These are phyloP conservation scores for Nicotiana undulata DNA, from an alignment of 257 asterid species.

Conservation along the genomic window DNA sequence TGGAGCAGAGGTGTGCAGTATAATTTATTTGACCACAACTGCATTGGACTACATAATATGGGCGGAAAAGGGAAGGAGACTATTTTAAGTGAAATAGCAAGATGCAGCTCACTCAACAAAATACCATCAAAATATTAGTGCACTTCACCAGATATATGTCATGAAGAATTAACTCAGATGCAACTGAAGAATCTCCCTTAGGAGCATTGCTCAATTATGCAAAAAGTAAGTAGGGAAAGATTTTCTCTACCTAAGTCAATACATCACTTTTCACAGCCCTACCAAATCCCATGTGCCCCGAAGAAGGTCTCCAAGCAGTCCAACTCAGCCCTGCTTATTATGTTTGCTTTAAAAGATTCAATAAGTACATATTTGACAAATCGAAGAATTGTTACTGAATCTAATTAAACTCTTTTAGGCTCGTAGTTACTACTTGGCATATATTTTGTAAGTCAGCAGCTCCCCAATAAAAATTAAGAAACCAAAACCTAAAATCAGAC, in stretches of 20 bases:
- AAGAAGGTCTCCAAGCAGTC: neutral
- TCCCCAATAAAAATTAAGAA: neutral
- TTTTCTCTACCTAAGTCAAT: neutral
- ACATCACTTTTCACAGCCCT: neutral
- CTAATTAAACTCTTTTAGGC: neutral
- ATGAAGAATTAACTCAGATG: neutral
- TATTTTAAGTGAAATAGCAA: neutral
- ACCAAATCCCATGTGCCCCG: neutral
- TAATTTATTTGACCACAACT: neutral
- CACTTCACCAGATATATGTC: neutral
- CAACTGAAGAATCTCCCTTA: neutral
- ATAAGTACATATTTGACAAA: neutral
- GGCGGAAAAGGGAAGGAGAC: neutral
- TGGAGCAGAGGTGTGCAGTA: neutral
- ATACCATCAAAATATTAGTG: neutral
- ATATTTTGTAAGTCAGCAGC: neutral
- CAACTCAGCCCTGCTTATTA: neutral
- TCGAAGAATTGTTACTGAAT: neutral
- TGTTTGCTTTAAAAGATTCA: neutral
- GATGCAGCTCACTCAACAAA: neutral
- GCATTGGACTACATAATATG: neutral
- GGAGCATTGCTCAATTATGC: neutral
- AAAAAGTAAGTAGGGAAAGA: neutral
- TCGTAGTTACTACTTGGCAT: neutral
- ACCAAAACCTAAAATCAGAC: neutral